These are phyloP conservation scores for Cyberlindnera sargentensis DNA, from an alignment of 805 yeast species.

Conservation along the genomic window DNA sequence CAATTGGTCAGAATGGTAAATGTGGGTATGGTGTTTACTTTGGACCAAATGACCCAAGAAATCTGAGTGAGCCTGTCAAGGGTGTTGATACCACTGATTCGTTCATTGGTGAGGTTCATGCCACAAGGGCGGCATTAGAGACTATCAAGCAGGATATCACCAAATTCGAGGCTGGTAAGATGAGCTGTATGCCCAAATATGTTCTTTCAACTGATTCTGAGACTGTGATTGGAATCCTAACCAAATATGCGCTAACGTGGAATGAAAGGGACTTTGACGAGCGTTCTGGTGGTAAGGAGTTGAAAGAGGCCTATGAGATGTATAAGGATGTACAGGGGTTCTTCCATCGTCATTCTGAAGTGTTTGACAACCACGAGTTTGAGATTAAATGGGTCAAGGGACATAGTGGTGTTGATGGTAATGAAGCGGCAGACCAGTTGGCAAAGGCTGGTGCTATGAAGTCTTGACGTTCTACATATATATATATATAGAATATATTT, in stretches of 20 bases:
- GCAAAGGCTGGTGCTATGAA: constrained; percentile 59
- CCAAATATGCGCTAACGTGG: constrained; percentile 56
- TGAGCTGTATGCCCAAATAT: constrained; percentile 23
- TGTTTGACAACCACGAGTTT: constrained; percentile 30
- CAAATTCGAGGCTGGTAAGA: constrained; percentile 11
- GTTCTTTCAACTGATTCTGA: constrained; percentile 63
- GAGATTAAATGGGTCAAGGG: constrained; percentile 60
- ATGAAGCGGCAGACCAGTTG: constrained; percentile 67
- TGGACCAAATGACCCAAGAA: constrained; percentile 48
- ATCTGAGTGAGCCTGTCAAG: constrained; percentile 45
- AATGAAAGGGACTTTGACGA: constrained; percentile 45
- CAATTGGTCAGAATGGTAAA: constrained; percentile 45
- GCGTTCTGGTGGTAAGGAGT: constrained; percentile 23
- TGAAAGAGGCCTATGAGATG: constrained; percentile 33
- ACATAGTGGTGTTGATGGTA: constrained; percentile 64
- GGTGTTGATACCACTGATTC: constrained; percentile 51
- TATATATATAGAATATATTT: too few relatives aligned
- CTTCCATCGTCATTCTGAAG: constrained; percentile 23
- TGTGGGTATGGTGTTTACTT: constrained; percentile 78
- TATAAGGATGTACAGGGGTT: constrained; percentile 33
- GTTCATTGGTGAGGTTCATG: constrained; percentile 74
- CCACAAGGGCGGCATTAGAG: constrained; percentile 50
- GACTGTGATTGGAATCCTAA: constrained; percentile 51
- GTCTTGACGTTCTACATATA: neutral
- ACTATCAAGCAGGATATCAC: constrained; percentile 30